Conservation (phyloP, 768 basidiomycete genomes). For the Tricholoma saponaceum region DNA sequence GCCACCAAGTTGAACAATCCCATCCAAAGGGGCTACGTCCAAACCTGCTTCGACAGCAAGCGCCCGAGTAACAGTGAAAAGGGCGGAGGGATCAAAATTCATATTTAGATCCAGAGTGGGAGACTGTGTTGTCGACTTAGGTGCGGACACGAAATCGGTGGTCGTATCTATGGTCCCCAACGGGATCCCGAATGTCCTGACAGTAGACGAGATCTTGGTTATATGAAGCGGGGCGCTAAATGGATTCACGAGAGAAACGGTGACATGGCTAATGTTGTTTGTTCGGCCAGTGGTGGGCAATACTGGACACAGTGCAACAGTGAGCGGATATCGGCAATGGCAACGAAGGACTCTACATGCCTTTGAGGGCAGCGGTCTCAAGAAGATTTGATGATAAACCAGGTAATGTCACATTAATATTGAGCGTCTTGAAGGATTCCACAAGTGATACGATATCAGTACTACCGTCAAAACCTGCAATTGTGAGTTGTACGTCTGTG, state of each 20-base stretch:
- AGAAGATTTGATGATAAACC: slow-evolving; percentile 56
- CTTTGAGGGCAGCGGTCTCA: slow-evolving; percentile 49
- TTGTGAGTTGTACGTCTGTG: slow-evolving; percentile 51
- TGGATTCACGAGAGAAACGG: slow-evolving; percentile 60
- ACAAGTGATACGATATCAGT: slow-evolving; percentile 55
- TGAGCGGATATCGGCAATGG: slow-evolving; percentile 3
- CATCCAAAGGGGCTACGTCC: slow-evolving; percentile 57
- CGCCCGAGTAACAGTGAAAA: slow-evolving; percentile 69
- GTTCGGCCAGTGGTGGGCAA: slow-evolving; percentile 57
- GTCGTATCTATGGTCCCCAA: slow-evolving; percentile 57
- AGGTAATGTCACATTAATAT: slow-evolving; percentile 53
- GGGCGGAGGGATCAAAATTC: slow-evolving; percentile 62
- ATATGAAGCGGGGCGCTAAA: slow-evolving; percentile 59
- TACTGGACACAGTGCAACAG: slow-evolving; percentile 30
- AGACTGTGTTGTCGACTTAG: slow-evolving; percentile 52
- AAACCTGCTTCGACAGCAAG: slow-evolving; percentile 63
- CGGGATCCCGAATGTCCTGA: slow-evolving; percentile 55
- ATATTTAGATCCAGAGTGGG: slow-evolving; percentile 57
- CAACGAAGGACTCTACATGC: slow-evolving; percentile 33
- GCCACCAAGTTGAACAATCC: slow-evolving; percentile 64
- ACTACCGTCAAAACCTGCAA: slow-evolving; percentile 56
- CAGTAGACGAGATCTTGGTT: slow-evolving; percentile 54
- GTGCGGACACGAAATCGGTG: slow-evolving; percentile 46
- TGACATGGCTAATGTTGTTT: slow-evolving; percentile 64
- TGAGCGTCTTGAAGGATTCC: slow-evolving; percentile 57